phyloP scores from a whole-genome alignment of 2,329 filamentous ascomycete genomes.

The Pseudohalonectria lignicola region DNA sequence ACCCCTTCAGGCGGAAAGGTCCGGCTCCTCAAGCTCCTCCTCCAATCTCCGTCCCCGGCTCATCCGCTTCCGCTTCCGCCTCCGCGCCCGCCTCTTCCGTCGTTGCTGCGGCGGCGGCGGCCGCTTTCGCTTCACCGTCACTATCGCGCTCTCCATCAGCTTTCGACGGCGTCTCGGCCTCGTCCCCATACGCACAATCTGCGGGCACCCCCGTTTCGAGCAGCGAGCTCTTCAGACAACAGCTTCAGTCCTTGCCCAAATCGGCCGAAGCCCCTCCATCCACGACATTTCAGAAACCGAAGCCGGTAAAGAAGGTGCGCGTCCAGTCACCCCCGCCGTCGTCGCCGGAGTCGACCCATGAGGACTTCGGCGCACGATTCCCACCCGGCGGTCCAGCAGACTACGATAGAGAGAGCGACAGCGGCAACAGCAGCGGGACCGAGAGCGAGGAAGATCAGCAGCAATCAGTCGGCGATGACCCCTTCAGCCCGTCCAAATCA shows the following conservation, averaged over 20 bases:
- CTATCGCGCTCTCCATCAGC: constrained; percentile 2
- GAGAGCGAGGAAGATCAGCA: constrained; percentile 15
- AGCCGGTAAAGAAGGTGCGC: constrained; percentile 55
- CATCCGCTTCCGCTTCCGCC: constrained; percentile 9
- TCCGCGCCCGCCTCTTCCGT: constrained; percentile 4
- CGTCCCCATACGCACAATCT: too few species aligned
- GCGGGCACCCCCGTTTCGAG: constrained; percentile 9
- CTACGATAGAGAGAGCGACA: constrained; percentile 17
- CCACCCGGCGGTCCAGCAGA: constrained; percentile 16
- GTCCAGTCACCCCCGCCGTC: constrained; percentile 53
- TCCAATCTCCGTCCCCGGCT: constrained; percentile 9
- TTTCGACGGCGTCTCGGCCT: constrained; percentile 2
- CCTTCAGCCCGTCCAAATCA: too few species aligned
- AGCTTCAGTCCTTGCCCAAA: constrained; percentile 17
- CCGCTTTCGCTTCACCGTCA: neutral
- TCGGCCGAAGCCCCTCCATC: constrained; percentile 19
- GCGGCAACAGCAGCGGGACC: constrained; percentile 10
- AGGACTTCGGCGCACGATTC: constrained; percentile 17
- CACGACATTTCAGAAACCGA: constrained; percentile 29
- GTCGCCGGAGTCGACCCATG: constrained; percentile 38
- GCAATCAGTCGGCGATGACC: too few species aligned
- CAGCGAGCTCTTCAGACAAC: constrained; percentile 17
- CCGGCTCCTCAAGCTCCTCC: constrained; percentile 5
- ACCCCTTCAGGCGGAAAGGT: constrained; percentile 39
- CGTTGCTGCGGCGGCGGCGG: neutral